Evolutionary conservation across 1,284 basidiomycete genomes (phyloP), one percentile per base, ranked within the genome.

Genomic region (Pascua sp.): DNA sequence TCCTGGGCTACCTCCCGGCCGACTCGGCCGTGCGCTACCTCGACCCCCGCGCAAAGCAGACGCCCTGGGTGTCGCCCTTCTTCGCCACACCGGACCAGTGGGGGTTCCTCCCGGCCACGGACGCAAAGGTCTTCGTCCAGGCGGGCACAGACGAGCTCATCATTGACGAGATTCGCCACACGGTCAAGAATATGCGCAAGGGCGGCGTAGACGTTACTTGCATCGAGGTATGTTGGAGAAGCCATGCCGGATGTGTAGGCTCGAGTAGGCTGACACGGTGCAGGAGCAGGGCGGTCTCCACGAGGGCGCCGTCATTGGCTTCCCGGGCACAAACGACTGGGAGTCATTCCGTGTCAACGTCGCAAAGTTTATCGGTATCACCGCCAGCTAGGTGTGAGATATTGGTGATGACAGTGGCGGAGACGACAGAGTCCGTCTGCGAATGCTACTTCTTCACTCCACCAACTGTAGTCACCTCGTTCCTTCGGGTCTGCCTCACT

Each of bases 91-190:
- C 16, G 8, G 36, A 18, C 24, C 44, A 59, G 38, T 59, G 53
- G 50, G 24, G 17, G 32, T 42, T 39, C 41, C 57, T 59, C 24
- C n/a, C 15, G 15, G 17, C 18, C 40, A 16, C 36, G 15, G 49
- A 42, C 12, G 42, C 46, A 39, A 48, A 55, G 42, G 57, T 59
- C 9, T 59, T 55, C 42, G 47, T 59, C n/a, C 53, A 54, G 11
- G 57, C 42, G 5, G 57, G 57, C 16, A 32, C 47, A 49, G 37
- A 42, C 42, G 57, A 59, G 57, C 39, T 55, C 17, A 47, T 59
- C 50, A 39, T 55, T 47, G 57, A 55, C 46, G 53, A 59, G 57
- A 55, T 59, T 40, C 56, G 56, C 41, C 8, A 11, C 16, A 49
- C 51, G 11, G 51, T 49, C 47, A 45, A 44, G 40, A 42, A 43